Base-by-base conservation (phyloP, 495 filamentous ascomycete genomes). In the Xylaria bambusicola region DNA sequence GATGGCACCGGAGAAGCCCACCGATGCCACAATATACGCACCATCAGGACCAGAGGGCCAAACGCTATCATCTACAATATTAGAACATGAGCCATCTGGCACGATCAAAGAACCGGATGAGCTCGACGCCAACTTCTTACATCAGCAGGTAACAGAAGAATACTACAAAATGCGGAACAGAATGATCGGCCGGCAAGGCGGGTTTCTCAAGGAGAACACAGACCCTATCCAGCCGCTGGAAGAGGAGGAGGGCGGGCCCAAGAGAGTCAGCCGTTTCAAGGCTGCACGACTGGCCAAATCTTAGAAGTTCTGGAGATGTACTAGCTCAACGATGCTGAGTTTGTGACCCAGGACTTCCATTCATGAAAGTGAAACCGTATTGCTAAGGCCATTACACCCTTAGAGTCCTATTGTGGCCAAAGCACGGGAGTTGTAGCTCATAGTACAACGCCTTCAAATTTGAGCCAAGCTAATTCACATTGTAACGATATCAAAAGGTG, bases 181-280 rank as follows among this genome's bases (percentile, higher is more conserved):
- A 55, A 85, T 93, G 76, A 89, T 96, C 58, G 81, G 89, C 63
- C 79, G 83, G 60, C 84, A 95, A 55, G 90, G 90, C 35, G 92
- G 91, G 1, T 93, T 93, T 66, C 65, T 83, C 66, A 76, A 80
- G 31, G 72, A 85, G 55, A 81, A 88, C 42, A 85, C 90, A 52
- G 75, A 80, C 6, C 80, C 82, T 45, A 78, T 82, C 17, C 75
- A 86, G 5, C 84, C 86, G 2, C 72, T 91, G 8, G 87, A 91
- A 58, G 86, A 87, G 58, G 85, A 88, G 55, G 82, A 88, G 10
- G 82, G 84, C 29, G 82, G 84, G 42, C 72, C 77, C 26, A 88
- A 82, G 69, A 88, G 87, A 62, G 75, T 97, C 58, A 97, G 93
- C 79, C 82, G 89, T 60, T 98, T 97, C 74, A 94, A 86, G 73